Base-by-base conservation (phyloP, 495 filamentous ascomycete species). In the Amphirosellinia nigrospora region DNA sequence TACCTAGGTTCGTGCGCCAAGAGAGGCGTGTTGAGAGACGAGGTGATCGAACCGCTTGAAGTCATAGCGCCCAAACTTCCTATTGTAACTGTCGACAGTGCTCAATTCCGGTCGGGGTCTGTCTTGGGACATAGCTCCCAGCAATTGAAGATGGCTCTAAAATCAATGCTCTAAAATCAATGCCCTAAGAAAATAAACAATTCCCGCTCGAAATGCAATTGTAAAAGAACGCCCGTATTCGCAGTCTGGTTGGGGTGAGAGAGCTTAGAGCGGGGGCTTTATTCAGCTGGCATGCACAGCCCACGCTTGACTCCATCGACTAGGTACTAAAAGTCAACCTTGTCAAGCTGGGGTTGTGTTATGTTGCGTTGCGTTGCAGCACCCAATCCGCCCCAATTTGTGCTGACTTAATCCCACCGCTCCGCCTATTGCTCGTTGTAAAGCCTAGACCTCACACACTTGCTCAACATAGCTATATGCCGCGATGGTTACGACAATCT, bases 41-140 rank as follows among this genome's bases (percentile, higher is more conserved):
- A 75, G 71, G 23, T 52, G 68, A 23, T 72, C 71, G 55, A 75
- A 75, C 9, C 70, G 58, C 26, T 59, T 68, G 68, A 72, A 74
- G 38, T 74, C 64, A 30, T 68, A 72, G 26, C 71, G 71, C 38
- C 73, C 70, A 63, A 61, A 74, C 52, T 63, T 70, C 26, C 73
- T 71, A 26, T 77, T 65, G 34, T 69, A 69, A 52, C 46, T 48
- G 28, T 62, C 52, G 38, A 67, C 53, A 45, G 64, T 52, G 41
- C 66, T 68, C 41, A 68, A 50, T 39, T 68, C 66, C 13, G 66
- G 66, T 28, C 43, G 66, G 5, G 52, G 66, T 13, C 38, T 56
- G 19, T 68, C 66, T 39, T 43, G 32, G 52, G 66, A 50, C 50
- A 68, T 68, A 4, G 39, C 39, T 26, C 39, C 32, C n/a, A 38